These are phyloP conservation scores for Saccharomycopsis amapae DNA, from an alignment of 805 yeast species.

Conservation along the genomic window DNA sequence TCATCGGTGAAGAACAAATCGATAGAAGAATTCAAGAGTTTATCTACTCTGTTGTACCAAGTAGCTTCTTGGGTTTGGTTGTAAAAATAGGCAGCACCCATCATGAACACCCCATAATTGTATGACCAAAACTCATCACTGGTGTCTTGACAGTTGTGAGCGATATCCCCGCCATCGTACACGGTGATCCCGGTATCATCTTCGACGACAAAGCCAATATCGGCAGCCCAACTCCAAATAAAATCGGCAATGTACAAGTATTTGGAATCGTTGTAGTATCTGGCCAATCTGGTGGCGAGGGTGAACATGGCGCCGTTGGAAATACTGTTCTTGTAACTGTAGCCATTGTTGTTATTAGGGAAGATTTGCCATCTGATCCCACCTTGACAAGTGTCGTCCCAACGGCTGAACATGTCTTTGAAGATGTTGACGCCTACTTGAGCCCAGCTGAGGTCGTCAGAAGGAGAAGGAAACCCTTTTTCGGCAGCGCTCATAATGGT, in stretches of 20 bases:
- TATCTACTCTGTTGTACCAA: slow-evolving; percentile 44
- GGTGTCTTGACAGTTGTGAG: slow-evolving; percentile 41
- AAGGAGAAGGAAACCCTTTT: slow-evolving; percentile 35
- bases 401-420: slow-evolving; percentile 36
- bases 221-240: slow-evolving; percentile 54
- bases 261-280: slow-evolving; percentile 51
- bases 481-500: slow-evolving; percentile 42
- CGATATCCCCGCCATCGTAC: slow-evolving; percentile 53
- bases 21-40: slow-evolving; percentile 39
- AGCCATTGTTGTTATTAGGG: slow-evolving; percentile 59
- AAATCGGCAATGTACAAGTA: slow-evolving; percentile 55
- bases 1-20: slow-evolving; percentile 42
- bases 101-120: slow-evolving; percentile 58
- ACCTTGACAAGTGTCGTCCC: slow-evolving; percentile 61
- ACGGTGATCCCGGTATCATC: slow-evolving; percentile 32
- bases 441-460: slow-evolving; percentile 27
- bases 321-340: slow-evolving; percentile 55
- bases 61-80: slow-evolving; percentile 43
- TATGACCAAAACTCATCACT: slow-evolving; percentile 52
- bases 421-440: slow-evolving; percentile 29
- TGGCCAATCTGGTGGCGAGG: slow-evolving; percentile 54
- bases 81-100: slow-evolving; percentile 67
- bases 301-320: slow-evolving; percentile 62
- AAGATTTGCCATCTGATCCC: slow-evolving; percentile 69
- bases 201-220: slow-evolving; percentile 30